A percentile compares a stretch with the other conserved stretches of the same genome.
These are phyloP conservation scores for Ulota crispa DNA, from an alignment of 225 moss, liverwort and hornwort species.

Conservation along the genomic window DNA sequence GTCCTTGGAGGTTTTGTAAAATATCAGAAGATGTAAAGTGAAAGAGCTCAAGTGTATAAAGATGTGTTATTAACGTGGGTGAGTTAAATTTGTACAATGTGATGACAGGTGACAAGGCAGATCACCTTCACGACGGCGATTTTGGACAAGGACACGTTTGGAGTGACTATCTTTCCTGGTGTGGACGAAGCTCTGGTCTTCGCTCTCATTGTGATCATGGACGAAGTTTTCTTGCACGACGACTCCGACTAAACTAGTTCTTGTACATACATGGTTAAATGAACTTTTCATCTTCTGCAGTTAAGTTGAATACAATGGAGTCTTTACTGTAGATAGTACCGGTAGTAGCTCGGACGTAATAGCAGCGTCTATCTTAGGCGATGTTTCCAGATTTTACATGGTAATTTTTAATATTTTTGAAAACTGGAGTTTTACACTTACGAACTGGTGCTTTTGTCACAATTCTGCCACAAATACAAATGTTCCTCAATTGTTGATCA, in stretches of 20 bases:
- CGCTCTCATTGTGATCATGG: conserved; percentile 58
- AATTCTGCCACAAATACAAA: neutral
- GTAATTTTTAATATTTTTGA: neutral
- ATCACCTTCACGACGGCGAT: conserved; percentile 49
- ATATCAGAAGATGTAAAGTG: neutral
- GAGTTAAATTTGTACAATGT: neutral
- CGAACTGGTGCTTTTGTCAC: neutral
- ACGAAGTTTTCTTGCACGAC: conserved; percentile 52
- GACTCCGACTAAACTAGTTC: conserved; percentile 31
- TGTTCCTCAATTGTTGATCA: neutral
- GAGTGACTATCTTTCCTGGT: conserved; percentile 54
- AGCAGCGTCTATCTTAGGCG: no score
- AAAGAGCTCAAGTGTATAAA: no score
- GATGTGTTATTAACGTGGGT: neutral
- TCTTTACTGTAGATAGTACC: neutral
- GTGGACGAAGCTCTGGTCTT: conserved; percentile 48
- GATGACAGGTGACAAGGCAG: conserved; percentile 45
- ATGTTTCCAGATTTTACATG: neutral
- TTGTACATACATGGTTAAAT: neutral
- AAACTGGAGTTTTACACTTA: neutral
- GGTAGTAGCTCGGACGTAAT: neutral
- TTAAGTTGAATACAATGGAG: neutral
- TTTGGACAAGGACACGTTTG: conserved; percentile 53
- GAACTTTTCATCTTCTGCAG: neutral
- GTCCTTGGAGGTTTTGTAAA: neutral